Percentiles rank a stretch among this genome's conserved stretches.
Evolutionary conservation across 2,329 filamentous ascomycete genomes (phyloP).

Genomic region (Coleophoma eucalyptorum): DNA sequence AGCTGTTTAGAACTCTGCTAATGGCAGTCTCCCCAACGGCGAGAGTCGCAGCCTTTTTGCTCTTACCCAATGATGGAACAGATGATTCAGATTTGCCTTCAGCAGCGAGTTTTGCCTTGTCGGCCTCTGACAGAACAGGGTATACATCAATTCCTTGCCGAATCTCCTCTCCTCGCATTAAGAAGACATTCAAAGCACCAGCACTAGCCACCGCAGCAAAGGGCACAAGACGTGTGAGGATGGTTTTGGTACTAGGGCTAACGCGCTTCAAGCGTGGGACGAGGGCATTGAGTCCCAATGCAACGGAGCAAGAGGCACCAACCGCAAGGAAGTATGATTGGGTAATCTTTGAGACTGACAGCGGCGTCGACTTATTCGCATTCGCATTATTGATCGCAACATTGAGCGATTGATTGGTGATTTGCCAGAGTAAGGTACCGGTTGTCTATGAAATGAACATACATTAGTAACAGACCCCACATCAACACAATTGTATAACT

Average conservation of each 20-base stretch:
- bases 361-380: slow-evolving; percentile 92
- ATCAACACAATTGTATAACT: slow-evolving; percentile 14
- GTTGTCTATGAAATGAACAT: slow-evolving; percentile 49
- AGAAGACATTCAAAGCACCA: slow-evolving; percentile 88
- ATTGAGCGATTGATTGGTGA: slow-evolving; percentile 95
- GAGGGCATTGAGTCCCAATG: slow-evolving; percentile 83
- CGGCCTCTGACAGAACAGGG: slow-evolving; percentile 69
- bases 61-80: slow-evolving; percentile 75
- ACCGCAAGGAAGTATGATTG: slow-evolving; percentile 93
- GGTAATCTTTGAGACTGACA: slow-evolving; percentile 74
- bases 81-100: slow-evolving; percentile 62
- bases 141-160: slow-evolving; percentile 88
- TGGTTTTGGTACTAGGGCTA: slow-evolving; percentile 68
- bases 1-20: slow-evolving; percentile 87
- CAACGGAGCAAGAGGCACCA: slow-evolving; percentile 88
- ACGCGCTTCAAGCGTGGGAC: slow-evolving; percentile 80
- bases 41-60: slow-evolving; percentile 79
- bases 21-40: slow-evolving; percentile 92
- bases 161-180: slow-evolving; percentile 98
- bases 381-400: slow-evolving; percentile 98
- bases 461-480: not conserved
- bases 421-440: slow-evolving; percentile 90
- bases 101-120: slow-evolving; percentile 53
- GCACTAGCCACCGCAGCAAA: slow-evolving; percentile 94
- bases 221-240: slow-evolving; percentile 84